Percentiles rank a stretch among this genome's conserved stretches.
phyloP scores from a whole-genome alignment of 2,329 filamentous ascomycete genomes.

The Leptographium flavum region DNA sequence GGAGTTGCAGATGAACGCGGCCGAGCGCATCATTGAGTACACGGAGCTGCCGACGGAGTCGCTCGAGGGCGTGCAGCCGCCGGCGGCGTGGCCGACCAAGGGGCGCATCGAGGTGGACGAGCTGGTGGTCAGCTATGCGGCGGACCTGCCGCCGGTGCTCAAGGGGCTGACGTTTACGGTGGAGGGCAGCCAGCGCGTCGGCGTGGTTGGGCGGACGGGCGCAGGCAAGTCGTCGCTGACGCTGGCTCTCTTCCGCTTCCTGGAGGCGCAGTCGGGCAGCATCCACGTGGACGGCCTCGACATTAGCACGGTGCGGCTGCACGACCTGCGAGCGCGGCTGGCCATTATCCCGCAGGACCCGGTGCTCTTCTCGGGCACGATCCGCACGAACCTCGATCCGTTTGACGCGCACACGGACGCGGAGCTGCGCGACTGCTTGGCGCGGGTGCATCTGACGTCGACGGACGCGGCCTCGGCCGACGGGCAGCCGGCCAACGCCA shows the following conservation, averaged over 20 bases:
- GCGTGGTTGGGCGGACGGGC: conserved; percentile 66
- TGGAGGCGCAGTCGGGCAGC: conserved; percentile 51
- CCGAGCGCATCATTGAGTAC: conserved; percentile 65
- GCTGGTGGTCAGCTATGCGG: conserved; percentile 57
- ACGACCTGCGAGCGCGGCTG: conserved; percentile 56
- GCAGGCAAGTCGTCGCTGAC: conserved; percentile 67
- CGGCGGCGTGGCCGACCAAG: conserved; percentile 61
- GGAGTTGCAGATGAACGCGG: conserved; percentile 67
- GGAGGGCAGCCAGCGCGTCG: conserved; percentile 52
- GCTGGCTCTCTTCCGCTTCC: conserved; percentile 62
- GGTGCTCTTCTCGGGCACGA: conserved; percentile 65
- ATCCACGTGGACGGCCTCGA: conserved; percentile 62
- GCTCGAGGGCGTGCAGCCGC: conserved; percentile 43
- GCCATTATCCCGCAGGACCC: conserved; percentile 74
- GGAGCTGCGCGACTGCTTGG: conserved; percentile 54
- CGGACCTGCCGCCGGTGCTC: conserved; percentile 55
- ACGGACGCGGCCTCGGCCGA: conserved; percentile 6
- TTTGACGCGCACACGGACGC: conserved; percentile 56
- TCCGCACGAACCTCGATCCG: conserved; percentile 64
- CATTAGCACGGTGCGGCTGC: conserved; percentile 55
- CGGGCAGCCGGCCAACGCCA: conserved; percentile 25
- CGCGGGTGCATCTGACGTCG: conserved; percentile 49
- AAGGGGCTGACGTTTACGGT: conserved; percentile 55
- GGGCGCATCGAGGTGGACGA: conserved; percentile 61
- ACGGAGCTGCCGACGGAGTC: conserved; percentile 53